Percentiles rank a stretch among this genome's conserved stretches.
Evolutionary conservation across 345 rosid genomes (phyloP).

Genomic region (Anastatica hierochuntica): DNA sequence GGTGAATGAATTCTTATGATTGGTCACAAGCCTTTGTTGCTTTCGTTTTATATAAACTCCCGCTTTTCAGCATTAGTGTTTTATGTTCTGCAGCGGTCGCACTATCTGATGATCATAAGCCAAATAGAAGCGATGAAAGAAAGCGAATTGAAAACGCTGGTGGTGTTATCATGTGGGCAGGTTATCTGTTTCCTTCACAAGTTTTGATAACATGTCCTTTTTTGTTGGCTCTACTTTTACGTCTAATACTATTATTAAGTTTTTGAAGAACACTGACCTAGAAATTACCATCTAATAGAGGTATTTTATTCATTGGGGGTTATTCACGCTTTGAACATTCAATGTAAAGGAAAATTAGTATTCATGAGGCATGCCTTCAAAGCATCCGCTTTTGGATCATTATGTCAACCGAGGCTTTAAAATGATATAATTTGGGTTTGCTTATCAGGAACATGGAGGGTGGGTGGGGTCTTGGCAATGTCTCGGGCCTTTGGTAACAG

Average conservation of each 20-base stretch:
- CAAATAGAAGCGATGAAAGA: conserved; percentile 95
- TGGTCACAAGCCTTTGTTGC: not conserved
- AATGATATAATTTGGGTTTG: no score
- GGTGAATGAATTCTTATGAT: not conserved
- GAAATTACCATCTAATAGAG: not conserved
- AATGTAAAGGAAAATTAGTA: not conserved
- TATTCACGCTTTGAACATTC: not conserved
- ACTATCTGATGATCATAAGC: conserved; percentile 98
- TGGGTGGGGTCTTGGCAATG: conserved; percentile 99
- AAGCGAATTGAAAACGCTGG: conserved; percentile 96
- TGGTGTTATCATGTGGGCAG: conserved; percentile 98
- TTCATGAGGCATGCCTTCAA: not conserved
- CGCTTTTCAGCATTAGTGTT: no score
- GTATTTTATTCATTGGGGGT: not conserved
- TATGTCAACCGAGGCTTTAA: no score
- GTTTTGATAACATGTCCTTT: not conserved
- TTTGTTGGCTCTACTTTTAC: not conserved
- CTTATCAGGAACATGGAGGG: conserved; percentile 93
- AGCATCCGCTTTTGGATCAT: conserved; percentile 1
- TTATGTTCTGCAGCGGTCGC: conserved; percentile 59
- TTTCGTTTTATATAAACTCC: no score
- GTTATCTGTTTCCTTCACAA: conserved; percentile 27
- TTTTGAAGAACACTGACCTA: not conserved
- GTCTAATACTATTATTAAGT: not conserved
- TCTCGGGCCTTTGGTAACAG: conserved; percentile 98